Evolutionary conservation across 2,329 filamentous ascomycete species (phyloP), one percentile per base, ranked within the genome.

Genomic region (Fusarium anguioides): DNA sequence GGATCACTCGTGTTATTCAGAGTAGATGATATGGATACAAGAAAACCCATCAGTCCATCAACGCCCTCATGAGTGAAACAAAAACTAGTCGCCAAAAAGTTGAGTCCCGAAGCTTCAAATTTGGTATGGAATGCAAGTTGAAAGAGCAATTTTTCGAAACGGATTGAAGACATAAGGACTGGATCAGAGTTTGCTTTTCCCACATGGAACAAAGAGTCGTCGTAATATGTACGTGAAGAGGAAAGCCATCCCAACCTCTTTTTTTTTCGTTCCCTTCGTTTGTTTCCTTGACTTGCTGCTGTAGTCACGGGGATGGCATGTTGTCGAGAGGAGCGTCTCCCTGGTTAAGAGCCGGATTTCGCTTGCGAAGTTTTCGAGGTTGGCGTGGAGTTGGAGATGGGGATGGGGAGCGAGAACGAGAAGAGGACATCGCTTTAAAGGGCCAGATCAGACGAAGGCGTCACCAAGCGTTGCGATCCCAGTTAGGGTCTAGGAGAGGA

Each of bases 381-480:
- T 64, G 47, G 52, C 66, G 61, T 17, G 63, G 58, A 15, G 54
- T 24, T 35, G 59, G 39, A 40, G 60, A 36, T 41, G 69, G 50
- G 41, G 61, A 45, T 23, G 60, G 51, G 40, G 70, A 57, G 41
- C 63, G 40, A 15, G 64, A 41, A n/a, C 26, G 41, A 61, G 58
- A 63, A 46, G 66, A 67, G 33, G 70, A 58, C 46, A 60, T 60
- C 29, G 50, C 46, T 31, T 58, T 64, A 33, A 70, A 66, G 46
- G 71, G 61, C 64, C 68, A 72, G 49, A 66, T 60, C 17, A 68
- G 52, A 55, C 57, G 69, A 50, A 60, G 56, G 55, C 67, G 72
- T 88, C 84, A 96, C 92, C 93, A 96, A 40, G 92, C 91, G 81
- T 94, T 94, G 64, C 92, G 89, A 81, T 97, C 94, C 94, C 94